Conservation (phyloP, 192 early-diverging fungal genomes). For the Coemansia reversa region DNA sequence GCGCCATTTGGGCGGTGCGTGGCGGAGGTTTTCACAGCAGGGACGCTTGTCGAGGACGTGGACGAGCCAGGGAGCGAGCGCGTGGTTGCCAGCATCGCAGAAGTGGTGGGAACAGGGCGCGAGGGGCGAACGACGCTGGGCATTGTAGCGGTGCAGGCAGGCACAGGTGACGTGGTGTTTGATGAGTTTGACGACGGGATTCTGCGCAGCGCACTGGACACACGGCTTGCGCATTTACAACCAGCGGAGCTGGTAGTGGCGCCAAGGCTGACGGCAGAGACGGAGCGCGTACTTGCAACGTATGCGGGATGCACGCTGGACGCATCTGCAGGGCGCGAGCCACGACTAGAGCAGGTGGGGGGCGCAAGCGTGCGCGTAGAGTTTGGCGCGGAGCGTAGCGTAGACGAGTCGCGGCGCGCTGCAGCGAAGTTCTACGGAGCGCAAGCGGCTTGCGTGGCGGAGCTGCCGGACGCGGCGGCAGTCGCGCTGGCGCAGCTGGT, state of each 20-base stretch:
- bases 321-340: constrained; percentile 44
- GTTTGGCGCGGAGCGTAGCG: constrained; percentile 17
- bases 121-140: constrained; percentile 53
- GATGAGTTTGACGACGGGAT: constrained; percentile 34
- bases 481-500: constrained; percentile 39
- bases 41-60: constrained; percentile 86
- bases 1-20: constrained; percentile 84
- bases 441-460: constrained; percentile 31
- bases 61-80: constrained; percentile 56
- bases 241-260: constrained; percentile 37
- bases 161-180: constrained; percentile 78
- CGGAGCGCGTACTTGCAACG: constrained; percentile 24
- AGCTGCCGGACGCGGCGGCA: constrained; percentile 16
- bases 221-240: constrained; percentile 37
- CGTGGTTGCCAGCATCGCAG: background rate
- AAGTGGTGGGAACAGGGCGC: background rate
- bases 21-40: constrained; percentile 77
- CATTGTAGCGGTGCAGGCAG: constrained; percentile 84
- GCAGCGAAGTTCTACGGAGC: constrained; percentile 32
- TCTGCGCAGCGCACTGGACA: constrained; percentile 39
- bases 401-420: constrained; percentile 9
- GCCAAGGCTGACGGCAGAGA: constrained; percentile 14
- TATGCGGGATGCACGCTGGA: constrained; percentile 40
- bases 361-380: constrained; percentile 27
- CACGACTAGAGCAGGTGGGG: constrained; percentile 62